Evolutionary conservation across 495 filamentous ascomycete genomes (phyloP).

Genomic region (Sordaria brevicollis): DNA sequence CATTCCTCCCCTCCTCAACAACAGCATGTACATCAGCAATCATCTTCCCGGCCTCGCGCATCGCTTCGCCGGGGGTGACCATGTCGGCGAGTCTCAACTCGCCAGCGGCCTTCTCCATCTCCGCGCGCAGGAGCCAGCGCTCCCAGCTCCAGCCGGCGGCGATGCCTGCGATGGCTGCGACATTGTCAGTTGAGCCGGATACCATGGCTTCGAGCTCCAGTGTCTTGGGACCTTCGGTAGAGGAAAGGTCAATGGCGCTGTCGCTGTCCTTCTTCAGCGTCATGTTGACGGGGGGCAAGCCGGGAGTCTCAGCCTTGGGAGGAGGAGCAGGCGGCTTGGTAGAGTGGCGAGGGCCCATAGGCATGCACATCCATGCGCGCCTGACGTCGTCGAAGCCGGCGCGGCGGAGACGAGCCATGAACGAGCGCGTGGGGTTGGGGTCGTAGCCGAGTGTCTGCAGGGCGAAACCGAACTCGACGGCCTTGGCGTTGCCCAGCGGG

Average conservation of each 20-base stretch:
- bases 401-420: slow-evolving; percentile 60
- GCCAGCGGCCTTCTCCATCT: slow-evolving; percentile 69
- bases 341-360: slow-evolving; percentile 59
- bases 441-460: slow-evolving; percentile 85
- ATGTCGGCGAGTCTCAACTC: slow-evolving; percentile 44
- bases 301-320: not conserved
- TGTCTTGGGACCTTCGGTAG: slow-evolving; percentile 14
- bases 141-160: slow-evolving; percentile 92
- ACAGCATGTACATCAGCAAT: slow-evolving; percentile 71
- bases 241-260: slow-evolving; percentile 23
- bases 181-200: slow-evolving; percentile 59
- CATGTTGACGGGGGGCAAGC: not conserved
- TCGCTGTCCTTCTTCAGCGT: slow-evolving; percentile 9
- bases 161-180: slow-evolving; percentile 66
- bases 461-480: slow-evolving; percentile 80
- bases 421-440: slow-evolving; percentile 66
- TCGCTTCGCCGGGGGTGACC: slow-evolving; percentile 32
- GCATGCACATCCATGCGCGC: slow-evolving; percentile 82
- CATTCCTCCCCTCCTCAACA: slow-evolving; percentile 72
- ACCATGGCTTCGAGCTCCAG: slow-evolving; percentile 57
- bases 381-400: slow-evolving; percentile 70
- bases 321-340: slow-evolving; percentile 24
- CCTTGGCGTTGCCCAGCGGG: slow-evolving; percentile 62
- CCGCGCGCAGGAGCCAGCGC: slow-evolving; percentile 82
- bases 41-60: slow-evolving; percentile 39